These are phyloP conservation scores for Acrocalymma vagum DNA, from an alignment of 2,329 filamentous ascomycete genomes.

Conservation along the genomic window DNA sequence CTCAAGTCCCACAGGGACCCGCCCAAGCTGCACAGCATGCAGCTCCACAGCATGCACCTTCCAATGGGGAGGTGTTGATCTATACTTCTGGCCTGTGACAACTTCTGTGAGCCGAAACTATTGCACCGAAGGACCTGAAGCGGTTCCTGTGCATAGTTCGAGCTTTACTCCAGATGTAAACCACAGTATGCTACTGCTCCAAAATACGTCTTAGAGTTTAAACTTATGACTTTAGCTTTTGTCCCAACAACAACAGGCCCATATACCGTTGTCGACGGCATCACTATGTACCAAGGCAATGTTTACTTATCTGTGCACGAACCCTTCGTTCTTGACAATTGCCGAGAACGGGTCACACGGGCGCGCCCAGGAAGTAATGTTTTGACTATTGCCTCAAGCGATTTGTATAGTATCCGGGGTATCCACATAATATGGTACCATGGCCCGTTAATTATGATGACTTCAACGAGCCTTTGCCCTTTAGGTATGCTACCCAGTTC, in stretches of 20 bases:
- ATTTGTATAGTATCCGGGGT: conserved; percentile 21
- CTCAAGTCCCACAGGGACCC: conserved; percentile 1
- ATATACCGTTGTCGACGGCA: conserved; percentile 21
- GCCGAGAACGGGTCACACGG: conserved; percentile 8
- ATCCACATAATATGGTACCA: conserved; percentile 6
- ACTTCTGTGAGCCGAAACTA: conserved; percentile 18
- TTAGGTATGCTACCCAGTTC: conserved; percentile 9
- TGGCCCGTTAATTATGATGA: conserved; percentile 21
- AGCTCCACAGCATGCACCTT: conserved; percentile 22
- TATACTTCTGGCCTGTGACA: conserved; percentile 25
- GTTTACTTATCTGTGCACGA: conserved; percentile 21
- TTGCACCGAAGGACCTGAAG: conserved; percentile 20
- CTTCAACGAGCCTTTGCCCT: conserved; percentile 21
- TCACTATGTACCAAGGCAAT: conserved; percentile 26
- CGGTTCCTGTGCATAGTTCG: conserved; percentile 9
- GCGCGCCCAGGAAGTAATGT: conserved; percentile 12
- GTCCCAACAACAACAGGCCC: conserved; percentile 21
- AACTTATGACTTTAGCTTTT: conserved; percentile 10
- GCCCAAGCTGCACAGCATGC: conserved; percentile 22
- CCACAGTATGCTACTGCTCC: conserved; percentile 10
- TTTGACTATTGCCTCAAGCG: conserved; percentile 22
- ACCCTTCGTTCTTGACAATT: conserved; percentile 21
- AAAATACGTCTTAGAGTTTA: background rate
- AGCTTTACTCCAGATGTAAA: conserved; percentile 13
- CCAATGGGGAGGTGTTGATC: conserved; percentile 11